These are phyloP conservation scores for Oenanthe javanica DNA, from an alignment of 140 eudicot species.

Conservation along the genomic window DNA sequence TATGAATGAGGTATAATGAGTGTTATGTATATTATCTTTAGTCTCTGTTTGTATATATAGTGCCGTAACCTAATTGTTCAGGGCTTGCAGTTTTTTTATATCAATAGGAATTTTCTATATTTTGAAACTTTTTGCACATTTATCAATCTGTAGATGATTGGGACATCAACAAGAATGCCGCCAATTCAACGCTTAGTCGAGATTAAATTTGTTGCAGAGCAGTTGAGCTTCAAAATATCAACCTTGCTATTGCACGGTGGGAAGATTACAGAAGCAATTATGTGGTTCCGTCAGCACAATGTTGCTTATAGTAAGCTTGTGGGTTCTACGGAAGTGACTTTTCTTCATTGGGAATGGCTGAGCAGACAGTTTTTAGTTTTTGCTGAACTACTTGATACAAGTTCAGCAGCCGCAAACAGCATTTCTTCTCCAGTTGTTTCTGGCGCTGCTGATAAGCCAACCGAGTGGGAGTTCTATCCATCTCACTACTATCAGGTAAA, in stretches of 20 bases:
- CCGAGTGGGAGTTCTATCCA: conserved; percentile 74
- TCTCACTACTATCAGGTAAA: conserved; percentile 83
- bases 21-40: background rate
- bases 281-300: conserved; percentile 77
- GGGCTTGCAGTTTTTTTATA: background rate
- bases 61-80: background rate
- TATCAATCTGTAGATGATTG: conserved; percentile 54
- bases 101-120: background rate
- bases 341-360: conserved; percentile 94
- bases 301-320: conserved; percentile 56
- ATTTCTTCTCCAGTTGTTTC: conserved; percentile 30
- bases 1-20: background rate
- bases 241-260: conserved; percentile 90
- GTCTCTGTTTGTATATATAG: background rate
- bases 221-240: conserved; percentile 73
- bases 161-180: conserved; percentile 83
- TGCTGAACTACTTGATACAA: conserved; percentile 86
- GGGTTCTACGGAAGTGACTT: conserved; percentile 62
- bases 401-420: conserved; percentile 46
- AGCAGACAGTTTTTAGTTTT: conserved; percentile 84
- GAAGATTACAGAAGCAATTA: conserved; percentile 71
- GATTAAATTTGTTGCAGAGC: conserved; percentile 80
- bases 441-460: conserved; percentile 45
- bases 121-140: background rate
- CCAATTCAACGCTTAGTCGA: conserved; percentile 84